Percentiles rank a stretch among this genome's conserved stretches.
phyloP scores from a whole-genome alignment of 768 basidiomycete species.

The Tricholoma terreum region DNA sequence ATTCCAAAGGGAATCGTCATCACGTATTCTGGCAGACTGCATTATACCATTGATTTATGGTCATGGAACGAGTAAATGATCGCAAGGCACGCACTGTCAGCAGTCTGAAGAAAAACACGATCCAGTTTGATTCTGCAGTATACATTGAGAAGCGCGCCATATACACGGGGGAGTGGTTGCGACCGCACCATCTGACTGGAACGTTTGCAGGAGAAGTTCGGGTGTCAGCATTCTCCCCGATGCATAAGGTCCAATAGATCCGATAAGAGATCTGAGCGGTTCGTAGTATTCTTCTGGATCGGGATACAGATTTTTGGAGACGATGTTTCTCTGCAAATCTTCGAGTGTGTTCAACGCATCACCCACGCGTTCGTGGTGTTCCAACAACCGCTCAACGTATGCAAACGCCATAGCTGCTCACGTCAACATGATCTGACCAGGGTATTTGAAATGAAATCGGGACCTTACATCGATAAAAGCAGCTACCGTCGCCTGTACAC shows the following conservation, averaged over 20 bases:
- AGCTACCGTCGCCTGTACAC: constrained; percentile 83
- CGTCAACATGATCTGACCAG: constrained; percentile 15
- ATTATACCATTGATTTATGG: constrained; percentile 57
- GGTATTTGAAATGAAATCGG: constrained; percentile 4
- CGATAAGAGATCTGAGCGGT: constrained; percentile 51
- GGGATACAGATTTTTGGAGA: constrained; percentile 58
- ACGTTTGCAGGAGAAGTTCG: constrained; percentile 42
- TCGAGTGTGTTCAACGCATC: constrained; percentile 51
- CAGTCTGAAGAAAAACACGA: constrained; percentile 79
- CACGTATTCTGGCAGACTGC: constrained; percentile 57
- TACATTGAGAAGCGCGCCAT: neutral
- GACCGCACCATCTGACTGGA: constrained; percentile 48
- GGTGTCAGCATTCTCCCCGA: constrained; percentile 34
- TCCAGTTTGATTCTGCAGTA: constrained; percentile 58
- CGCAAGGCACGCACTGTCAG: constrained; percentile 47
- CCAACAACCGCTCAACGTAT: constrained; percentile 70
- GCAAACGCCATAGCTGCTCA: constrained; percentile 74
- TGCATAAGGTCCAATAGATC: constrained; percentile 36
- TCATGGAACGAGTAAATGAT: neutral
- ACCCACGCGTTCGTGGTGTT: constrained; percentile 42
- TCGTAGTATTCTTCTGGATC: constrained; percentile 65
- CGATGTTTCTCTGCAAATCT: constrained; percentile 53
- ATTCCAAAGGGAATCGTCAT: constrained; percentile 75
- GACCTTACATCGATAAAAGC: constrained; percentile 82
- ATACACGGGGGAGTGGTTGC: neutral